A percentile compares a stretch with the other conserved stretches of the same genome.
phyloP scores from a whole-genome alignment of 2,329 filamentous ascomycete genomes.

The Exophiala sp. region DNA sequence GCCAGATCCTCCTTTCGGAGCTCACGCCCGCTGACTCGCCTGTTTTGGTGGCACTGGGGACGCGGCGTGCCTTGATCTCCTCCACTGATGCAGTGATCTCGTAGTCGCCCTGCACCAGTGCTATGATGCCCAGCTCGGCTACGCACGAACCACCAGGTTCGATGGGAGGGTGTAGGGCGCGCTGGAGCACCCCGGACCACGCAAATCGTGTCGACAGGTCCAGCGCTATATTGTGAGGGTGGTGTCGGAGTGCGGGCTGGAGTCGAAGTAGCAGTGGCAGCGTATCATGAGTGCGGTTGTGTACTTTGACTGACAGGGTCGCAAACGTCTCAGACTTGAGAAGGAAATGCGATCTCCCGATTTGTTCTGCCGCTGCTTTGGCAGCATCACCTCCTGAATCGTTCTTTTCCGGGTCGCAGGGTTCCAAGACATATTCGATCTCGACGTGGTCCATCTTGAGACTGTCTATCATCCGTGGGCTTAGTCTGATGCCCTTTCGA shows the following conservation, averaged over 20 bases:
- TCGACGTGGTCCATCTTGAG: conserved; percentile 75
- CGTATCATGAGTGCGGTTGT: conserved; percentile 63
- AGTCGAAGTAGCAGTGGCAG: conserved; percentile 69
- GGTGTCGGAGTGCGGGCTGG: conserved; percentile 68
- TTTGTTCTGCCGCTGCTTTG: conserved; percentile 33
- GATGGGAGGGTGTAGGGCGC: conserved; percentile 57
- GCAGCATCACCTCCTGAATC: conserved; percentile 14
- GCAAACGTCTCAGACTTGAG: conserved; percentile 58
- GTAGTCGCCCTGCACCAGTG: conserved; percentile 73
- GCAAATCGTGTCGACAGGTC: conserved; percentile 76
- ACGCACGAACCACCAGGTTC: conserved; percentile 54
- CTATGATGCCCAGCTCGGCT: conserved; percentile 63
- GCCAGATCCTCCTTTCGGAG: conserved; percentile 32
- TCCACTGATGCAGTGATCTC: conserved; percentile 76
- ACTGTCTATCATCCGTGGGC: conserved; percentile 70
- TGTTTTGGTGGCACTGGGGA: conserved; percentile 18
- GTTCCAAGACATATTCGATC: conserved; percentile 47
- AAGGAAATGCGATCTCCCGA: conserved; percentile 43
- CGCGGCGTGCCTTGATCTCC: conserved; percentile 51
- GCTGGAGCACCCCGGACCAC: conserved; percentile 80
- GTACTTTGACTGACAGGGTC: conserved; percentile 63
- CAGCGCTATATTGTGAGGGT: conserved; percentile 64
- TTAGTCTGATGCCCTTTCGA: conserved; percentile 61
- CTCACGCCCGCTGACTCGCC: conserved; percentile 21
- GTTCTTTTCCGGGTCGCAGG: conserved; percentile 11